Evolutionary conservation across 139 green algal genomes (phyloP).

Genomic region (Chlamydomonas sphaeroides): DNA sequence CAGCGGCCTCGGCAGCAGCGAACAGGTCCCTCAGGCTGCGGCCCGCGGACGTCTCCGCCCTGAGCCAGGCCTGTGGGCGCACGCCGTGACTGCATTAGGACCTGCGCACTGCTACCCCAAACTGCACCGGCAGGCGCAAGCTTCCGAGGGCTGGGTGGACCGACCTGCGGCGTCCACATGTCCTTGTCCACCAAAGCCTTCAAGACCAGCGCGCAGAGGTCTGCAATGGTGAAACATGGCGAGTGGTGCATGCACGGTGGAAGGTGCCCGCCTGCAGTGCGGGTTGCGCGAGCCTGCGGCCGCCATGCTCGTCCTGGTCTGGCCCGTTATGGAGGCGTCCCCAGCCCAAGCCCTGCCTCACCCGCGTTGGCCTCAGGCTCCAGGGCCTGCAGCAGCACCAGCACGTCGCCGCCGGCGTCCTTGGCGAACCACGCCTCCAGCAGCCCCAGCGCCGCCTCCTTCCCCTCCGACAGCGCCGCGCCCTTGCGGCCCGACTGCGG

Average conservation of each 20-base stretch:
- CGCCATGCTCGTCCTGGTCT: background rate
- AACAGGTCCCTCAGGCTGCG: background rate
- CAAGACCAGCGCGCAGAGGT: background rate
- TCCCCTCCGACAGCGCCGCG: background rate
- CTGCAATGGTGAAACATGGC: background rate
- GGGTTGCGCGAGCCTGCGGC: background rate
- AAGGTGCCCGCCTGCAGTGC: background rate
- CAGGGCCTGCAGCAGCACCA: background rate
- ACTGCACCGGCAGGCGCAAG: background rate
- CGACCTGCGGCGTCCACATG: background rate
- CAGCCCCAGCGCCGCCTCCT: constrained; percentile 4
- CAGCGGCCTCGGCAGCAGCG: background rate
- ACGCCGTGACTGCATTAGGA: background rate
- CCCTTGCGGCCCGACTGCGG: too few species aligned
- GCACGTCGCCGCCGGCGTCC: background rate
- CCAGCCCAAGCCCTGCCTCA: background rate
- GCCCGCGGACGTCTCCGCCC: background rate
- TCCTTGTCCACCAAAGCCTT: background rate
- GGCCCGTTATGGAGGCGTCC: background rate
- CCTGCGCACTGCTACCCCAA: background rate
- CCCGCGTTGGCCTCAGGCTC: background rate
- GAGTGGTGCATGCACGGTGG: background rate
- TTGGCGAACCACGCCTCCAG: constrained; percentile 2
- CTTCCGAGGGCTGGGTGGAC: background rate
- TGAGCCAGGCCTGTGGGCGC: constrained; percentile 19